Conservation (phyloP, 2,329 filamentous ascomycete genomes). For the Botrytis porri region DNA sequence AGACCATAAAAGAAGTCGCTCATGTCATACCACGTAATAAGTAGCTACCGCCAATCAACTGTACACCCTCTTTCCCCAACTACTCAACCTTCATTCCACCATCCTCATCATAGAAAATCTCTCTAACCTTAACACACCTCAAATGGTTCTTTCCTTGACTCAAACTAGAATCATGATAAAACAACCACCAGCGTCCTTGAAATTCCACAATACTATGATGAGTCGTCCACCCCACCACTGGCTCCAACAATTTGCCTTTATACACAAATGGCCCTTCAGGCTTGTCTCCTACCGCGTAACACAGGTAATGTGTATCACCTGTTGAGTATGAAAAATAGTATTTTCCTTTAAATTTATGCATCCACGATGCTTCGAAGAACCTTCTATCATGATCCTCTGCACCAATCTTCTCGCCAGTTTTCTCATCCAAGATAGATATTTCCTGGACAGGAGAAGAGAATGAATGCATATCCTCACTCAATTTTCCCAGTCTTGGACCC, state of each 20-base stretch:
- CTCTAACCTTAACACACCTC: constrained; percentile 69
- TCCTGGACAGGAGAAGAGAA: constrained; percentile 57
- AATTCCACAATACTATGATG: constrained; percentile 78
- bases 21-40: neutral
- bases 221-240: constrained; percentile 77
- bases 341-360: constrained; percentile 66
- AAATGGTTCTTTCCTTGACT: constrained; percentile 68
- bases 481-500: constrained; percentile 61
- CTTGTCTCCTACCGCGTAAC: constrained; percentile 62
- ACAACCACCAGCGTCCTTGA: constrained; percentile 67
- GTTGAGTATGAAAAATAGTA: constrained; percentile 80
- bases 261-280: constrained; percentile 74
- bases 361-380: constrained; percentile 80
- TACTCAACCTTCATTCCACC: constrained; percentile 53
- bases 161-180: constrained; percentile 71
- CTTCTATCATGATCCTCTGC: constrained; percentile 69
- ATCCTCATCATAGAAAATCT: constrained; percentile 67
- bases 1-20: neutral
- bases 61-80: neutral
- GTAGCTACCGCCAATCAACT: neutral
- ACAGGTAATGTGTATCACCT: constrained; percentile 72
- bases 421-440: constrained; percentile 60
- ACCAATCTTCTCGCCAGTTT: constrained; percentile 52
- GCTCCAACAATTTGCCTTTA: constrained; percentile 67
- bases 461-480: constrained; percentile 63